Percentiles rank a stretch among this genome's conserved stretches.
Evolutionary conservation across 768 basidiomycete species (phyloP).

Genomic region (Boletus speciosus): DNA sequence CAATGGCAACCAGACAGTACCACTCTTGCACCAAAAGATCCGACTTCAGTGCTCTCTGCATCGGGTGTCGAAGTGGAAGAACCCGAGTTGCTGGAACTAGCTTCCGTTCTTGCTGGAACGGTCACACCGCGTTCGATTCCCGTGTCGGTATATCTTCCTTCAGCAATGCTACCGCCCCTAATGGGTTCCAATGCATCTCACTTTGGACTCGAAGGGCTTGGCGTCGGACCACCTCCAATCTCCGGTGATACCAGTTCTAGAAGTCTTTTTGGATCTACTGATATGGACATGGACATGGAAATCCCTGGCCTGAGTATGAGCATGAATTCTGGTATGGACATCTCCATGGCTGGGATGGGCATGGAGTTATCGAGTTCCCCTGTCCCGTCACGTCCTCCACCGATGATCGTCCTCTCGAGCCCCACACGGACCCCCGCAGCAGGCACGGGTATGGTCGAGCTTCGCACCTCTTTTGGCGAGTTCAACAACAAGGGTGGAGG

Average conservation of each 20-base stretch:
- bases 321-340: slow-evolving; percentile 31
- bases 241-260: slow-evolving; percentile 22
- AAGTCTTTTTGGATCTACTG: slow-evolving; percentile 31
- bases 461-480: slow-evolving; percentile 62
- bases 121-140: slow-evolving; percentile 45
- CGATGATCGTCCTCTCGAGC: slow-evolving; percentile 61
- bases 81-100: slow-evolving; percentile 49
- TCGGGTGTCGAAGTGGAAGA: slow-evolving; percentile 28
- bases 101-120: slow-evolving; percentile 62
- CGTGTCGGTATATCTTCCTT: slow-evolving; percentile 64
- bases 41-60: background rate
- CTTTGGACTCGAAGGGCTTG: slow-evolving; percentile 27
- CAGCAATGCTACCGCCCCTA: slow-evolving; percentile 27
- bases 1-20: slow-evolving; percentile 56
- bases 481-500: slow-evolving; percentile 9
- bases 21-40: slow-evolving; percentile 1
- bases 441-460: slow-evolving; percentile 62
- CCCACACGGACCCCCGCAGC: slow-evolving; percentile 63
- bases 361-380: slow-evolving; percentile 32
- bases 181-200: slow-evolving; percentile 17
- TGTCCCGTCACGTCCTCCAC: slow-evolving; percentile 37
- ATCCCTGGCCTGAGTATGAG: slow-evolving; percentile 35
- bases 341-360: slow-evolving; percentile 30
- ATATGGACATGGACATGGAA: slow-evolving; percentile 36
- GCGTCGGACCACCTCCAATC: slow-evolving; percentile 24